Evolutionary conservation across 768 basidiomycete genomes (phyloP).

Genomic region (Dacryopinax spathularia): DNA sequence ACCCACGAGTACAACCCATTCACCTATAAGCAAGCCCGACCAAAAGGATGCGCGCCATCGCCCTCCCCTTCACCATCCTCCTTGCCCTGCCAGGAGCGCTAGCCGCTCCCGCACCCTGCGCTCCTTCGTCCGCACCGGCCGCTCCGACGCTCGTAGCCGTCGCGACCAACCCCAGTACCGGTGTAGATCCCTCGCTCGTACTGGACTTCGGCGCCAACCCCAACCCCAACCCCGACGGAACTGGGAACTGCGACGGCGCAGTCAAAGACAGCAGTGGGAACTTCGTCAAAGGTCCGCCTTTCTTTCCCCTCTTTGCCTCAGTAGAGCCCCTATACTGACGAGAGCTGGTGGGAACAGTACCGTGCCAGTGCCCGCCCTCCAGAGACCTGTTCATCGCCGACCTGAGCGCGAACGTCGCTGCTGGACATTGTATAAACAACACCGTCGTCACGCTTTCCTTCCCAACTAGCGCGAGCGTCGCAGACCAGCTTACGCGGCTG

Average conservation of each 20-base stretch:
- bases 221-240: constrained; percentile 22
- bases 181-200: background rate
- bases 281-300: constrained; percentile 30
- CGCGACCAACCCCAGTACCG: too few species aligned
- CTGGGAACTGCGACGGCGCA: constrained; percentile 57
- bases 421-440: constrained; percentile 52
- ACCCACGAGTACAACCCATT: background rate
- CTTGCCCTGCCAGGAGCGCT: background rate
- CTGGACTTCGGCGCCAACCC: background rate
- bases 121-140: background rate
- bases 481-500: constrained; percentile 42
- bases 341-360: constrained; percentile 21
- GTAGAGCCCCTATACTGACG: background rate
- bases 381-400: constrained; percentile 40
- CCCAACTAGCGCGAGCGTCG: constrained; percentile 43
- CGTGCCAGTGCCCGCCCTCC: constrained; percentile 50
- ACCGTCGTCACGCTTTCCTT: constrained; percentile 44
- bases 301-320: background rate
- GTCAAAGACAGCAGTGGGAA: constrained; percentile 41
- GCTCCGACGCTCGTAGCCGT: background rate
- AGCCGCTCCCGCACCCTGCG: background rate
- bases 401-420: constrained; percentile 42
- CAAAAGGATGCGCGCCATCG: background rate
- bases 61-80: background rate
- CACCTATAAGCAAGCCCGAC: background rate